Evolutionary conservation across 2,329 filamentous ascomycete species (phyloP).

Genomic region (Hirsutella rhossiliensis): DNA sequence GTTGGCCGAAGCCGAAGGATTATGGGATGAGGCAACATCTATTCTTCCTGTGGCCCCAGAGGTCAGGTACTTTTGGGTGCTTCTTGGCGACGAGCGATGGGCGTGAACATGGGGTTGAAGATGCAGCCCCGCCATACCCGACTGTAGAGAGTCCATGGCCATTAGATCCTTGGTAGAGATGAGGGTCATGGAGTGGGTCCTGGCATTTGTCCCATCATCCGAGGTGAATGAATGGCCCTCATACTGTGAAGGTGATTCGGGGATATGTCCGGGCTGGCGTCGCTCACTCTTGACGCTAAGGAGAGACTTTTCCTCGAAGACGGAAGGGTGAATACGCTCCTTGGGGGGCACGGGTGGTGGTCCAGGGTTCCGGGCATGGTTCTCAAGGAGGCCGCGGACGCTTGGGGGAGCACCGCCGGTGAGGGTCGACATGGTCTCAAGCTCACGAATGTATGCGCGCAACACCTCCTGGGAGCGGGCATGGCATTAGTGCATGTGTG

Average conservation of each 20-base stretch:
- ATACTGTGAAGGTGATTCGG: slow-evolving; percentile 4
- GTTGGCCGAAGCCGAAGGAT: slow-evolving; percentile 21
- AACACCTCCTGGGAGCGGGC: slow-evolving; percentile 36
- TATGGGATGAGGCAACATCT: slow-evolving; percentile 7
- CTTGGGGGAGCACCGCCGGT: slow-evolving; percentile 33
- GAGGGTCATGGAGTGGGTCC: slow-evolving; percentile 26
- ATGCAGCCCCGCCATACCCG: slow-evolving; percentile 28
- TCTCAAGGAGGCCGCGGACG: slow-evolving; percentile 40
- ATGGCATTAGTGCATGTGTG: neutral
- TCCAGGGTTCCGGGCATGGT: slow-evolving; percentile 18
- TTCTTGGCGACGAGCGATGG: slow-evolving; percentile 24
- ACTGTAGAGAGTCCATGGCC: slow-evolving; percentile 29
- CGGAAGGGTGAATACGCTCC: slow-evolving; percentile 13
- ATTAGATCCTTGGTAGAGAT: slow-evolving; percentile 45
- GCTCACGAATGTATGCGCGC: slow-evolving; percentile 47
- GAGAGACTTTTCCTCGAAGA: slow-evolving; percentile 29
- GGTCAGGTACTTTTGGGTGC: slow-evolving; percentile 19
- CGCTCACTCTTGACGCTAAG: slow-evolving; percentile 26
- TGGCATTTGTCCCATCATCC: slow-evolving; percentile 20
- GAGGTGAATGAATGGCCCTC: slow-evolving; percentile 21
- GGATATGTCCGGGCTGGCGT: slow-evolving; percentile 18
- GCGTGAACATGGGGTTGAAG: slow-evolving; percentile 21
- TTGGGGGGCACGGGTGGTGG: slow-evolving; percentile 6
- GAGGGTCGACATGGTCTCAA: slow-evolving; percentile 36
- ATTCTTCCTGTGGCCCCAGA: slow-evolving; percentile 18